Base-by-base conservation (phyloP, 2,329 filamentous ascomycete genomes). In the Aureobasidium sp. region DNA sequence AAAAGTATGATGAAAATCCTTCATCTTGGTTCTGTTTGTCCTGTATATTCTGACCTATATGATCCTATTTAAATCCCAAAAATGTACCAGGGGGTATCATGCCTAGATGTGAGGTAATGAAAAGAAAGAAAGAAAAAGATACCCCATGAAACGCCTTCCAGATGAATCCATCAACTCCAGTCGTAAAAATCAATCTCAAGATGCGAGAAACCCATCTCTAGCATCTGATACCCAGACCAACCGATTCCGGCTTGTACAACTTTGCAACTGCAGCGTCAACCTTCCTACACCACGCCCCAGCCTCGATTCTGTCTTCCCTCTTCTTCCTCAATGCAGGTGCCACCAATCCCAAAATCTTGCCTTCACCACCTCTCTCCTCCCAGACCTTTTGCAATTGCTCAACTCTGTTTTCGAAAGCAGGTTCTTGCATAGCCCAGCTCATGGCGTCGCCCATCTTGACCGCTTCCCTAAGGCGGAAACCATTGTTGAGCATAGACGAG, bases 391-490 rank as follows among this genome's bases (percentile, higher is more conserved):
- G 68, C 73, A 64, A 63, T 62, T 70, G 69, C 17, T 65, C 65
- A 61, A 74, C 63, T 43, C 72, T 63, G 55, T 69, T 74, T 59
- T 67, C 63, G 6, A 68, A 64, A 2, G 71, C 71, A 10, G 68
- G 67, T 46, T 77, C 75, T 52, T 74, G 74, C 37, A 72, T 71
- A 3, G 75, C 69, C 60, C 73, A 79, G 24, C 69, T 70, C 15
- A 79, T 48, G n/a, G 77, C 73, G 48, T 72, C 69, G 0, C 76
- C 78, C 26, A 69, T 68, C 63, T 77, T 79, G 56, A 79, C 73
- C 63, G 77, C 75, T 60, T 79, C 77, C 2, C 77, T 66, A 55
- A 76, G 69, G 64, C 75, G 72, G 60, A 76, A 78, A 20, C 73
- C 67, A 63, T 79, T 80, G 8, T 68, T 70, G 56, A 68, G 68